Evolutionary conservation across 768 basidiomycete species (phyloP).

Genomic region (Xerocomellus chrysenteron): DNA sequence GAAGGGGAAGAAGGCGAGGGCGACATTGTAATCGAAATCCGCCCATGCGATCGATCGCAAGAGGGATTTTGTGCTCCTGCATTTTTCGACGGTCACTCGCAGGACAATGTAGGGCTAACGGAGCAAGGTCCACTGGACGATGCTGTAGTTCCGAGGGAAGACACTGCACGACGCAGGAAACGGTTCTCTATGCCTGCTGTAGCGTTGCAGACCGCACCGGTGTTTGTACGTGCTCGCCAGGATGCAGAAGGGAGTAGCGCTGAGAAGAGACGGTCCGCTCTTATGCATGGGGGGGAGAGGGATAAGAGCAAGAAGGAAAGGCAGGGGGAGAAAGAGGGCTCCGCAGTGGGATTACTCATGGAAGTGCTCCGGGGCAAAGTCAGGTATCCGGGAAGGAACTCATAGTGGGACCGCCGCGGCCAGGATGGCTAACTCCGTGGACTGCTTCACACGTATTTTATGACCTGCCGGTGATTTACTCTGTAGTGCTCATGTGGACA

Average conservation of each 20-base stretch:
- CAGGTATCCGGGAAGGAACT: conserved; percentile 22
- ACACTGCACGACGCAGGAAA: conserved; percentile 61
- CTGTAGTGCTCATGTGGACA: not conserved
- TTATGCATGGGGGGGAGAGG: conserved; percentile 48
- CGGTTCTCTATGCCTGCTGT: conserved; percentile 79
- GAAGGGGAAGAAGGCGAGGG: not conserved
- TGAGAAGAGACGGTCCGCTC: conserved; percentile 52
- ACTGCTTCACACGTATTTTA: not conserved
- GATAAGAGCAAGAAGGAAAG: conserved; percentile 20
- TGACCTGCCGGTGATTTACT: not conserved
- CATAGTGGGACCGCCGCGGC: not conserved
- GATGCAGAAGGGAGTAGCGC: conserved; percentile 12
- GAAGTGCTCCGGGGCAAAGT: conserved; percentile 30
- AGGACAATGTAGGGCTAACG: conserved; percentile 1
- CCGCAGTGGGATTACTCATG: conserved; percentile 31
- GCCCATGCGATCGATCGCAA: not conserved
- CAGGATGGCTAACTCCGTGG: too few relatives aligned
- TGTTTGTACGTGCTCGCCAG: conserved; percentile 54
- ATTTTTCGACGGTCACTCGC: not conserved
- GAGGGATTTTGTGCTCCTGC: not conserved
- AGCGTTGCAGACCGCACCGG: conserved; percentile 68
- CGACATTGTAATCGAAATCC: not conserved
- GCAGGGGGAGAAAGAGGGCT: conserved; percentile 25
- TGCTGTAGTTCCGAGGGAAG: conserved; percentile 42
- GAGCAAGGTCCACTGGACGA: not conserved